These are phyloP conservation scores for Salvia splendens DNA, from an alignment of 257 asterid genomes.

Conservation along the genomic window DNA sequence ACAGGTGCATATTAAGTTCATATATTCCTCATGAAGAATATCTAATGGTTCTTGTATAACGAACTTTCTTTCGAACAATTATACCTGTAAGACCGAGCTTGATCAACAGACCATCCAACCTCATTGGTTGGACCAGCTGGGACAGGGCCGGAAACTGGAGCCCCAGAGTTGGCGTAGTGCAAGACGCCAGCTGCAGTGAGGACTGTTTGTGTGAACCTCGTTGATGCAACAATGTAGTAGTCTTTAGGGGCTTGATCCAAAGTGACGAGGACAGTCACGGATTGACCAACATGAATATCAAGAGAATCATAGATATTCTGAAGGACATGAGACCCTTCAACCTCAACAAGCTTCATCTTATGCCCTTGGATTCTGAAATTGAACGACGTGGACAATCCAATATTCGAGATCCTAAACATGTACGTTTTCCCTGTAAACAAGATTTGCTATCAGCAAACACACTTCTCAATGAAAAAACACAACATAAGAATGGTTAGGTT, in stretches of 20 bases:
- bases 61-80: neutral
- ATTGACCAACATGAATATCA: conserved; percentile 87
- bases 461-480: conserved; percentile 37
- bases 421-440: conserved; percentile 66
- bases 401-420: conserved; percentile 87
- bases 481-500: neutral
- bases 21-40: neutral
- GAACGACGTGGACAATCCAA: conserved; percentile 67
- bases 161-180: conserved; percentile 67
- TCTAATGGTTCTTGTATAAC: neutral
- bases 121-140: conserved; percentile 64
- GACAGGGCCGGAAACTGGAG: conserved; percentile 62
- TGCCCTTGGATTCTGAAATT: conserved; percentile 95
- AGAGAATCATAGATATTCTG: conserved; percentile 73
- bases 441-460: conserved; percentile 15
- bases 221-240: conserved; percentile 81
- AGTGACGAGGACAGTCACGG: conserved; percentile 72
- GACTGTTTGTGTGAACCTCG: conserved; percentile 59
- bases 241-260: conserved; percentile 76
- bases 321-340: conserved; percentile 89
- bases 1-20: neutral
- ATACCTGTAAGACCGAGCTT: conserved; percentile 86
- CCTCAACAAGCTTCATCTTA: conserved; percentile 79
- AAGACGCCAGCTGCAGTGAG: conserved; percentile 56
- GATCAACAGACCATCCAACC: conserved; percentile 71